These are phyloP conservation scores for Eucalyptus urophylla DNA, from an alignment of 345 rosid genomes.

Conservation along the genomic window DNA sequence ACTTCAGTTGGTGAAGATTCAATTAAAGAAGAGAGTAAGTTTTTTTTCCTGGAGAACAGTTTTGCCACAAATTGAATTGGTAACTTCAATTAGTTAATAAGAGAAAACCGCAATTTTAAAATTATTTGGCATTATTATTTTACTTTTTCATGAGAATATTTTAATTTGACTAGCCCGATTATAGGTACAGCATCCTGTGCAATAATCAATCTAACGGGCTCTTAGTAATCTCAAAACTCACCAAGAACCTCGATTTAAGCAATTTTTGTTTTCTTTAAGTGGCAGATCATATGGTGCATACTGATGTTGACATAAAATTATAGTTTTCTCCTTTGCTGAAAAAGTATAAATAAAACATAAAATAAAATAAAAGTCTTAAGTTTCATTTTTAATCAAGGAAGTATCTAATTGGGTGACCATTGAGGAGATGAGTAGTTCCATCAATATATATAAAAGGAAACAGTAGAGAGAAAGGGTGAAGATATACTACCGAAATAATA, in stretches of 20 bases:
- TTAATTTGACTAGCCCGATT: not conserved
- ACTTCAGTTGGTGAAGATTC: too few species aligned
- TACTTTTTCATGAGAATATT: not conserved
- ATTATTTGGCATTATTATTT: too few species aligned
- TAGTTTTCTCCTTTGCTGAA: not conserved
- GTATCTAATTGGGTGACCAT: not conserved
- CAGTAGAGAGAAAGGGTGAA: not conserved
- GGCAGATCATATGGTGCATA: not conserved
- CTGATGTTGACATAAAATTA: not conserved
- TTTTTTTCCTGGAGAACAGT: too few species aligned
- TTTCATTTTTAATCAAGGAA: not conserved
- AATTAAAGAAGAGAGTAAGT: too few species aligned
- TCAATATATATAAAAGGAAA: not conserved
- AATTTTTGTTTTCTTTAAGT: too few species aligned
- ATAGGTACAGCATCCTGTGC: too few species aligned
- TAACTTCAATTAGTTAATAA: not conserved
- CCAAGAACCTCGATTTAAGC: not conserved
- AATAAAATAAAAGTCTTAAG: not conserved
- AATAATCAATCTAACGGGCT: too few species aligned
- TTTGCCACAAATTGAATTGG: too few species aligned
- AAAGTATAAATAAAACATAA: too few species aligned
- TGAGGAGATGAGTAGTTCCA: not conserved
- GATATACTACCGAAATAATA: not conserved
- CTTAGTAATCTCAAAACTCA: too few species aligned
- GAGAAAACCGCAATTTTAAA: not conserved